Percentiles rank a stretch among this genome's conserved stretches.
Conservation (phyloP, 1,284 basidiomycete species). For the Boletus smithii region DNA sequence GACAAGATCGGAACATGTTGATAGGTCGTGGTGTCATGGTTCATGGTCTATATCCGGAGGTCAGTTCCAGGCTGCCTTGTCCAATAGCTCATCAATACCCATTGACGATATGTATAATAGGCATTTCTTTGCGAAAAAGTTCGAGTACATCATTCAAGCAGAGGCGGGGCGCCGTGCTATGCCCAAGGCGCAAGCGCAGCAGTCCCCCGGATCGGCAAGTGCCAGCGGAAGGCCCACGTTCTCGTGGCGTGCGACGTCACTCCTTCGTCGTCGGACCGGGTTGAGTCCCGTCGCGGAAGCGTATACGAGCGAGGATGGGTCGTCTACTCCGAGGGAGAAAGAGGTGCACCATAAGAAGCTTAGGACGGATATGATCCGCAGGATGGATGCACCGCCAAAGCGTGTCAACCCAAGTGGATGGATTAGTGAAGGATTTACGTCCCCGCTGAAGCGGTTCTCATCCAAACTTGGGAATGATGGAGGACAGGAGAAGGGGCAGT, state of each 20-base stretch:
- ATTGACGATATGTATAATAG: constrained; percentile 34
- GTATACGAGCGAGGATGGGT: constrained; percentile 19
- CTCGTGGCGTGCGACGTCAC: constrained; percentile 33
- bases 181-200: constrained; percentile 13
- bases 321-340: constrained; percentile 19
- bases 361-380: constrained; percentile 81
- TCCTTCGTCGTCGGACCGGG: constrained; percentile 30
- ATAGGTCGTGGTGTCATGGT: constrained; percentile 67
- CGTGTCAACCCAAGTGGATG: constrained; percentile 82
- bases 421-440: constrained; percentile 47
- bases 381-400: constrained; percentile 76
- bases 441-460: constrained; percentile 22
- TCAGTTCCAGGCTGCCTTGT: constrained; percentile 27
- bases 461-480: constrained; percentile 2
- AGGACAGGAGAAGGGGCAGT: constrained; percentile 2
- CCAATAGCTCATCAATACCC: not conserved
- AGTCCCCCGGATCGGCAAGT: constrained; percentile 12
- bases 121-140: constrained; percentile 73
- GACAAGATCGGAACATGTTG: not conserved
- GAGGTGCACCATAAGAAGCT: constrained; percentile 39
- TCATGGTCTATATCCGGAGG: constrained; percentile 68
- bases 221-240: constrained; percentile 28
- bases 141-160: constrained; percentile 62
- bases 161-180: constrained; percentile 36
- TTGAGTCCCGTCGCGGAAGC: constrained; percentile 26